Evolutionary conservation across 139 green algal genomes (phyloP).

Genomic region (Auxenochlorella pyrenoidosa): DNA sequence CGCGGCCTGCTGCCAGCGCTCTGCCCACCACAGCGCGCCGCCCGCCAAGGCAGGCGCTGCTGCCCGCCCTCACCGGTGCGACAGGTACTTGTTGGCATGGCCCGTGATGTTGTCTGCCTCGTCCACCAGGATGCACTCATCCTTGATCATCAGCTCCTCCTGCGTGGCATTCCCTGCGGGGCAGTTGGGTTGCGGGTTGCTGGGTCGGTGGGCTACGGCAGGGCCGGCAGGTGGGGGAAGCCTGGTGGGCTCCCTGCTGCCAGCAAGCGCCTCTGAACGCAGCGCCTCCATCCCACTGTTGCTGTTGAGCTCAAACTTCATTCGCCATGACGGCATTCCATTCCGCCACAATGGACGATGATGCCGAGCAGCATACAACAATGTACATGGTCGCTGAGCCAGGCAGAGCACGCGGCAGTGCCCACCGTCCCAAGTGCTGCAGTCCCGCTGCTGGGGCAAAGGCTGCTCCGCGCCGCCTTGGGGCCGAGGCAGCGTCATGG

Average conservation of each 20-base stretch:
- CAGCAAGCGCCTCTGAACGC: background rate
- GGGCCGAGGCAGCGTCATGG: background rate
- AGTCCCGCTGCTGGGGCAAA: background rate
- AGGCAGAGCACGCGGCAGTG: background rate
- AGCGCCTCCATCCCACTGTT: no score
- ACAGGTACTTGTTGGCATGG: conserved; percentile 82
- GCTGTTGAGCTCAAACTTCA: no score
- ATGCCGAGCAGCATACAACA: no score
- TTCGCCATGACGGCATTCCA: no score
- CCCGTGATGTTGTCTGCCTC: conserved; percentile 82
- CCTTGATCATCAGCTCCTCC: conserved; percentile 87
- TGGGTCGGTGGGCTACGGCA: background rate
- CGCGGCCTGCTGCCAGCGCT: no score
- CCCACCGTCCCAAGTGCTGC: conserved; percentile 32
- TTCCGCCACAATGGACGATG: no score
- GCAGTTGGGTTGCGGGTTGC: background rate
- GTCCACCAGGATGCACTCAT: conserved; percentile 94
- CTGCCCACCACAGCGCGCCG: no score
- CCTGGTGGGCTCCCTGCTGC: background rate
- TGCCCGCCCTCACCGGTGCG: conserved; percentile 57
- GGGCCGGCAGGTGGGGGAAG: background rate
- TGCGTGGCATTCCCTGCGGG: conserved; percentile 56
- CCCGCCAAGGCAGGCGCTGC: no score
- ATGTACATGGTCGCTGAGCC: no score
- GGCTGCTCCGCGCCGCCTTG: background rate